Evolutionary conservation across 768 basidiomycete species (phyloP).

Genomic region (Baorangia bicolor): DNA sequence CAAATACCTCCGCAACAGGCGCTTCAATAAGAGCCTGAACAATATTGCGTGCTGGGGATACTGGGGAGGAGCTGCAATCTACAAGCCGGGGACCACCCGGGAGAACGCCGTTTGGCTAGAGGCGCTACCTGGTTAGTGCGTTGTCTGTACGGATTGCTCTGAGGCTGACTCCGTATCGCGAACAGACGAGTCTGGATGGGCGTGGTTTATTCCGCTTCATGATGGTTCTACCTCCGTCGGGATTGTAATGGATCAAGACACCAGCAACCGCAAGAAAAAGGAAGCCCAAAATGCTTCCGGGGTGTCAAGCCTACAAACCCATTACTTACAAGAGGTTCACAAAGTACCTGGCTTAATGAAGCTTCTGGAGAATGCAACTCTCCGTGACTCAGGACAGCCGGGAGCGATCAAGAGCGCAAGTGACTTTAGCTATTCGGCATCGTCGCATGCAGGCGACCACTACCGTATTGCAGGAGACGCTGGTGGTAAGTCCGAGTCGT

Average conservation of each 20-base stretch:
- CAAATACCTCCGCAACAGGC: constrained; percentile 36
- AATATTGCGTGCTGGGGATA: constrained; percentile 40
- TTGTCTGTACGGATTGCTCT: no score
- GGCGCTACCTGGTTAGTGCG: constrained; percentile 27
- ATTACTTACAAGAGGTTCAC: constrained; percentile 6
- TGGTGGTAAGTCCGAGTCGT: no score
- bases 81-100: constrained; percentile 31
- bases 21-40: constrained; percentile 32
- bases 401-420: constrained; percentile 37
- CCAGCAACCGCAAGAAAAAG: constrained; percentile 31
- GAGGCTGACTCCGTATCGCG: no score
- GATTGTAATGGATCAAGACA: constrained; percentile 45
- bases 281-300: no score
- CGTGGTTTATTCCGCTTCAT: constrained; percentile 57
- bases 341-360: no score
- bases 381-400: no score
- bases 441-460: constrained; percentile 48
- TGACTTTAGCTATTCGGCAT: constrained; percentile 61
- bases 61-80: constrained; percentile 32
- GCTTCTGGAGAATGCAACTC: no score
- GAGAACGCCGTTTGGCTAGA: constrained; percentile 40
- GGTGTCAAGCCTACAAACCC: background rate
- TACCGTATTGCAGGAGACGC: constrained; percentile 62
- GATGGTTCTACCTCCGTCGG: constrained; percentile 51
- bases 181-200: constrained; percentile 56